Percentiles rank a stretch among this genome's conserved stretches.
Evolutionary conservation across 495 filamentous ascomycete genomes (phyloP).

Genomic region (Penicillium cataractarum): DNA sequence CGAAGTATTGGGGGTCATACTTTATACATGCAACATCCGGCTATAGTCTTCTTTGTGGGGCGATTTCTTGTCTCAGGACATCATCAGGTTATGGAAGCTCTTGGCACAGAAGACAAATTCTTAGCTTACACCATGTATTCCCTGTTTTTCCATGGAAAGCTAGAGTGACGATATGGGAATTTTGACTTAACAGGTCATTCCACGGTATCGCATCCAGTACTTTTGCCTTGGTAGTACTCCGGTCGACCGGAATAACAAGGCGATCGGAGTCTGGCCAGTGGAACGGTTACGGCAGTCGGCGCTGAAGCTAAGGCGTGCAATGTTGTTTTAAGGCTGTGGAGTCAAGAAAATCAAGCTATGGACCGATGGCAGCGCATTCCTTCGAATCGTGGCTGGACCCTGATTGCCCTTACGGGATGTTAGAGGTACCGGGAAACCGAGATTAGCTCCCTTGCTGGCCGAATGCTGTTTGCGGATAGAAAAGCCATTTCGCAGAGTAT

Average conservation of each 20-base stretch:
- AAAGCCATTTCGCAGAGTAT: not conserved
- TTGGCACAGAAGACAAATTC: constrained; percentile 11
- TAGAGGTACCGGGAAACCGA: constrained; percentile 17
- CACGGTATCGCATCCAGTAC: constrained; percentile 1
- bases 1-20: constrained; percentile 15
- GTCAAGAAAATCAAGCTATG: not conserved
- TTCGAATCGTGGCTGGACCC: constrained; percentile 8
- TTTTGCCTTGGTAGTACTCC: constrained; percentile 15
- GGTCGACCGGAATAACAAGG: constrained; percentile 1
- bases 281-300: constrained; percentile 29
- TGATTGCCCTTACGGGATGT: not conserved
- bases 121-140: constrained; percentile 9
- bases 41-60: constrained; percentile 10
- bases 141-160: constrained; percentile 3
- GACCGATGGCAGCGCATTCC: constrained; percentile 2
- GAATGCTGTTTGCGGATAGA: constrained; percentile 30
- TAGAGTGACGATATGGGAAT: not conserved
- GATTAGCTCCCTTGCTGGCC: constrained; percentile 8
- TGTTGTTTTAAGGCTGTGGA: constrained; percentile 1
- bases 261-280: constrained; percentile 18
- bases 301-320: not conserved
- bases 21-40: constrained; percentile 27
- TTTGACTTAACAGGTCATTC: constrained; percentile 1
- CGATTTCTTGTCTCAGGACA: constrained; percentile 4
- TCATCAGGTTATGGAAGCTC: constrained; percentile 12